These are phyloP conservation scores for Chlorencoelia australis DNA, from an alignment of 2,329 filamentous ascomycete species.

Conservation along the genomic window DNA sequence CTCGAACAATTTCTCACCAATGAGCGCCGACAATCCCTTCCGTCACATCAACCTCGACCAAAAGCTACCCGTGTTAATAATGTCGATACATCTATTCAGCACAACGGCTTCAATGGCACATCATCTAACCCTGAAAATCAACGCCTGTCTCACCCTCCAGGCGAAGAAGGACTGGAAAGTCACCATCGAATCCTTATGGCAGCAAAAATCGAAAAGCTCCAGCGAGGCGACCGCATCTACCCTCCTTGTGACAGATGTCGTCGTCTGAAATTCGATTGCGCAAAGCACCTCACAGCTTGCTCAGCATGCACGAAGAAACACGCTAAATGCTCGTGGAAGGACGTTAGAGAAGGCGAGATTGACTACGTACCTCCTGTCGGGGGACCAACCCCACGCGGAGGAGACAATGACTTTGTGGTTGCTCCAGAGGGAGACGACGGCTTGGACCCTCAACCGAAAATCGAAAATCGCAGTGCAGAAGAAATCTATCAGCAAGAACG, in stretches of 20 bases:
- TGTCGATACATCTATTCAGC: slow-evolving; percentile 4
- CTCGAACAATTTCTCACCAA: slow-evolving; percentile 41
- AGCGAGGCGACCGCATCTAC: slow-evolving; percentile 63
- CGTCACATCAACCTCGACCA: slow-evolving; percentile 10
- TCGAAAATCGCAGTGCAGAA: too few species aligned
- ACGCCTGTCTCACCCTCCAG: slow-evolving; percentile 17
- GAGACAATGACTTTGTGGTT: too few species aligned
- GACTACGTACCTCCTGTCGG: slow-evolving; percentile 9
- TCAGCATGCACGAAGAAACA: slow-evolving; percentile 85
- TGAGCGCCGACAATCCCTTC: slow-evolving; percentile 14
- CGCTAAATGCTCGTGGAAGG: slow-evolving; percentile 78
- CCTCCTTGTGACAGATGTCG: slow-evolving; percentile 80
- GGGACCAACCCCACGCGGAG: slow-evolving; percentile 1
- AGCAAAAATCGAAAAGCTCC: slow-evolving; percentile 63
- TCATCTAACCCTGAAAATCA: slow-evolving; percentile 17
- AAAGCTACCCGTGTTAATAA: slow-evolving; percentile 12
- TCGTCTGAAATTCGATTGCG: slow-evolving; percentile 67
- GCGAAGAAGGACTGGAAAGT: slow-evolving; percentile 20
- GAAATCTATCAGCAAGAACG: too few species aligned
- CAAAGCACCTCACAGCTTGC: slow-evolving; percentile 80
- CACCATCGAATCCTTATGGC: slow-evolving; percentile 55
- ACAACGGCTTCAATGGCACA: slow-evolving; percentile 11
- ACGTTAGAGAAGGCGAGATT: slow-evolving; percentile 62
- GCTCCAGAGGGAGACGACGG: too few species aligned
- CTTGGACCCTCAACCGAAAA: too few species aligned